A percentile compares a stretch with the other conserved stretches of the same genome.
Evolutionary conservation across 208 protist genomes (phyloP).

Genomic region (Trypanosoma rangeli): DNA sequence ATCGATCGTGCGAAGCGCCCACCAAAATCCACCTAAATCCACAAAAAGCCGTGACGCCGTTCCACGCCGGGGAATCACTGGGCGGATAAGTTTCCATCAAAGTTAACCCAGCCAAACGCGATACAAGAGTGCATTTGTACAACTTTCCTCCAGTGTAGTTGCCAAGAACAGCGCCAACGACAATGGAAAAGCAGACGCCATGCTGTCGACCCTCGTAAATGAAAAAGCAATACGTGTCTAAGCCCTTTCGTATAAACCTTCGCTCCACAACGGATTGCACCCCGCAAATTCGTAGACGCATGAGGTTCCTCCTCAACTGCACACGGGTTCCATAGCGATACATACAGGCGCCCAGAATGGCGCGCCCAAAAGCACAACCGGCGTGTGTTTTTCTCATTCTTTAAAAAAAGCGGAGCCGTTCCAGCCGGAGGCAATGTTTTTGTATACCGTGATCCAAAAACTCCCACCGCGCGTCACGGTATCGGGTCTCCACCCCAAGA

Average conservation of each 20-base stretch:
- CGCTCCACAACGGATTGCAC: slow-evolving; percentile 27
- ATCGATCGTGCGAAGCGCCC: slow-evolving; percentile 26
- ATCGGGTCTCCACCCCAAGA: slow-evolving; percentile 7
- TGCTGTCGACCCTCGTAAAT: slow-evolving; percentile 25
- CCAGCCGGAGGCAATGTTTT: slow-evolving; percentile 34
- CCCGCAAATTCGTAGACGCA: slow-evolving; percentile 38
- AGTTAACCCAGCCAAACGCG: slow-evolving; percentile 30
- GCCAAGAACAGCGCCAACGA: slow-evolving; percentile 34
- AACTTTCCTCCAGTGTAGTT: slow-evolving; percentile 34
- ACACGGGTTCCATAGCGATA: slow-evolving; percentile 17
- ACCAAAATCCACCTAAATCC: slow-evolving; percentile 29
- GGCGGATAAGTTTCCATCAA: slow-evolving; percentile 27
- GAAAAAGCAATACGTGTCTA: slow-evolving; percentile 22
- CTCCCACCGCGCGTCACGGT: slow-evolving; percentile 24
- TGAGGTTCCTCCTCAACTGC: slow-evolving; percentile 23
- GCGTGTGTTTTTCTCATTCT: slow-evolving; percentile 37
- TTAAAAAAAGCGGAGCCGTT: slow-evolving; percentile 39
- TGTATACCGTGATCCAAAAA: slow-evolving; percentile 33
- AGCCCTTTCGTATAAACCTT: slow-evolving; percentile 17
- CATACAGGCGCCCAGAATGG: slow-evolving; percentile 21
- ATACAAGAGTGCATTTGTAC: slow-evolving; percentile 43
- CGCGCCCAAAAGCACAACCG: slow-evolving; percentile 18
- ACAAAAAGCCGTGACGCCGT: slow-evolving; percentile 9
- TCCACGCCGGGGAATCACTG: slow-evolving; percentile 20
- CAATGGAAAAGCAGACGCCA: slow-evolving; percentile 24